Base-by-base conservation (phyloP, 1,284 basidiomycete species). In the Irpex sp. region DNA sequence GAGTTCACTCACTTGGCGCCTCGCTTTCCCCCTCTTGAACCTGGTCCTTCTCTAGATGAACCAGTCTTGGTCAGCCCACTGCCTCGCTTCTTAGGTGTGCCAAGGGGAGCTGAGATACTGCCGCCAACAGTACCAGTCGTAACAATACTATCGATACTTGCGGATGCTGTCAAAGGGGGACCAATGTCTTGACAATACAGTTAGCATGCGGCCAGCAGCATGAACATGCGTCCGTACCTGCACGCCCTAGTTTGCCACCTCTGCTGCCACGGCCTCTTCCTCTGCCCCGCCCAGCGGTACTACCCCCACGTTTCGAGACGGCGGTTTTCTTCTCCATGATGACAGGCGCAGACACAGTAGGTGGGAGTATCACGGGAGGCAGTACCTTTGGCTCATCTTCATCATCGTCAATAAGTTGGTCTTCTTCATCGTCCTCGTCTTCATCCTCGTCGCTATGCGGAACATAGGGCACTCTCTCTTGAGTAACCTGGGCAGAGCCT, bases 321-420 rank as follows among this genome's bases (percentile, higher is more conserved):
- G 59, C 49, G n/a, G 50, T 49, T 39, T 58, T 57, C 46, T 61
- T 65, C 58, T 61, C 60, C 4, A 55, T 26, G 3, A 58, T 31
- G 5, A 57, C 43, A 36, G 59, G 64, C 7, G 57, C 57, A 26
- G 65, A 63, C 15, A 54, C 47, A 43, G 37, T 7, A 47, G 58
- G 26, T 13, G 31, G 31, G 31, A 33, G 31, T 33, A 33, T 33
- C 5, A 46, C 33, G n/a, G 63, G 33, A 8, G 58, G 39, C 19
- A 17, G 51, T 43, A 58, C 47, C 50, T 53, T 63, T 21, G 61
- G 13, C 72, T 69, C 78, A 51, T 83, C 81, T 60, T 84, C 82
- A 61, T 88, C 87, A 66, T 91, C 89, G 73, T 92, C 89, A 67
- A 89, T 86, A 66, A 90, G 82, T 68, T 90, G 86, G 76, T 91